Base-by-base conservation (phyloP, 164 flowering plant species). In the Tetrastigma voinierianum region DNA sequence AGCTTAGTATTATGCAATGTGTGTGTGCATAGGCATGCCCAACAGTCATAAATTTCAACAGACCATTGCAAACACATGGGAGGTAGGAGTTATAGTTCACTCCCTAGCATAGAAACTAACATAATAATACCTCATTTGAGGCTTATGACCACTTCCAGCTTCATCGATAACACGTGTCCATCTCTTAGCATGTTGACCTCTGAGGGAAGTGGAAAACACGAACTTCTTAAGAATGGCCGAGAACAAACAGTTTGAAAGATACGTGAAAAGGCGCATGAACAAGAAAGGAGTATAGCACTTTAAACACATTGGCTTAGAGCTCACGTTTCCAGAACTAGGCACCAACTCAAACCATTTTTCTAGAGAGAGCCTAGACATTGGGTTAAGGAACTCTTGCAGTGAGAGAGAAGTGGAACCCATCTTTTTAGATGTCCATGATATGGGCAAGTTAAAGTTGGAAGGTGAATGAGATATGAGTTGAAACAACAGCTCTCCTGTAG, bases 121-220 rank as follows among this genome's bases (percentile, higher is more conserved):
- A n/a, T 16, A 44, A 62, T 19, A 2, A 24, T 84, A 90, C 99
- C 99, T 95, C 81, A 88, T 86, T 67, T 90, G 90, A 95, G 87
- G 76, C 77, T 86, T 62, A 89, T 67, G 52, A 92, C 72, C 84
- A 61, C 72, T 75, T 48, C 82, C 86, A 74, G 57, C 69, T 56
- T 77, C 85, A 79, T 90, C 93, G 49, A 77, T 65, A 45, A 90
- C 72, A 40, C 70, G 71, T 3, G 87, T 86, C 84, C 83, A 80
- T 52, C 78, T 71, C 74, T 77, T 84, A 46, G 80, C 77, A 52
- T 67, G 77, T 52, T 74, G 86, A 70, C 62, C 70, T 58, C 83
- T 72, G 72, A 77, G n/a, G 80, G 78, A 17, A 82, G 70, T 17
- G 88, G 83, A 67, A 86, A 77, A 67, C 96, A 92, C 52, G 83